Evolutionary conservation across 176 grass and related monocot species (phyloP).

Genomic region (Alloteropsis semialata): DNA sequence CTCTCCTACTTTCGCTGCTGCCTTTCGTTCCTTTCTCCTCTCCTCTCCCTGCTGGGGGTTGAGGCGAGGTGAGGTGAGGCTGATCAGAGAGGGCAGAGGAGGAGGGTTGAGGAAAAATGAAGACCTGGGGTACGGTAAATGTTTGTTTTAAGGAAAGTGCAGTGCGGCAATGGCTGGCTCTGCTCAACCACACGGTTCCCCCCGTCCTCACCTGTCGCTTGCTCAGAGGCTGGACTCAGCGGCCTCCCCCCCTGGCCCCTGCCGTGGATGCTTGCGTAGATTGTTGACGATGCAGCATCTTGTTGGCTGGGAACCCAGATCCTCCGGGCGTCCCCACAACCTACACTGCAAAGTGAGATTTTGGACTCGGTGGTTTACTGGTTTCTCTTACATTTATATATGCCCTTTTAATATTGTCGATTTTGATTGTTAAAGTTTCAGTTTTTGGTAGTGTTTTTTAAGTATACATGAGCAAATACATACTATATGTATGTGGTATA

Average conservation of each 20-base stretch:
- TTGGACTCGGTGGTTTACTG: not conserved
- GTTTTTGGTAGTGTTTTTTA: too few species aligned
- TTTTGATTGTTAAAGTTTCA: too few species aligned
- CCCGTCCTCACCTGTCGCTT: not conserved
- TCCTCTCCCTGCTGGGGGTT: not conserved
- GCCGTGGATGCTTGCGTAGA: not conserved
- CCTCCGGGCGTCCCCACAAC: not conserved
- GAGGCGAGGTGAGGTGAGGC: not conserved
- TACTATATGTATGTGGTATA: too few species aligned
- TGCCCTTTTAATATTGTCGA: too few species aligned
- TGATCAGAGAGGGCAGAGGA: not conserved
- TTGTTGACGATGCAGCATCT: not conserved
- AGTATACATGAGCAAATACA: too few species aligned
- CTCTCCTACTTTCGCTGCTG: not conserved
- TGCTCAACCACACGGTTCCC: not conserved
- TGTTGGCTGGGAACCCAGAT: not conserved
- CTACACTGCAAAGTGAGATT: not conserved
- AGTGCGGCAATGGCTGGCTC: not conserved
- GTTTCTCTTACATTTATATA: too few species aligned
- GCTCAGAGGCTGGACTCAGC: not conserved
- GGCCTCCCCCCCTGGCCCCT: too few species aligned
- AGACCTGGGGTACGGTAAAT: not conserved
- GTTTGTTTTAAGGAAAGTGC: not conserved
- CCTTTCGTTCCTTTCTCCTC: not conserved
- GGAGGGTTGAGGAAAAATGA: not conserved